Evolutionary conservation across 352 stramenopile genomes (phyloP), one percentile per base, ranked within the genome.

Genomic region (Globisporangium nunn): DNA sequence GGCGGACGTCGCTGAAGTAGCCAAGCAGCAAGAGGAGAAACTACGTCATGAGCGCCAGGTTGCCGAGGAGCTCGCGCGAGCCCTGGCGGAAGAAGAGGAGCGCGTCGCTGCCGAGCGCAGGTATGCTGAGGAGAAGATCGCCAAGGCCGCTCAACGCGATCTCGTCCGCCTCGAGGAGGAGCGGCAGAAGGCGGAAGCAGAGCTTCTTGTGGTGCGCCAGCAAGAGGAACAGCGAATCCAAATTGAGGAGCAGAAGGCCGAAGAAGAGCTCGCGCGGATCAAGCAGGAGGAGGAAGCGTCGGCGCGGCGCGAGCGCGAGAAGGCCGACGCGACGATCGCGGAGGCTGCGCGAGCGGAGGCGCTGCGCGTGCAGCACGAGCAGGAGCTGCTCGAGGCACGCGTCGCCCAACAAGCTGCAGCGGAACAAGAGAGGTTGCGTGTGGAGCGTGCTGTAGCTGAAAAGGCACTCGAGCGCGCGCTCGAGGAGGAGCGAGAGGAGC

Each of bases 51-150:
- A 64, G 31, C 59, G 59, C 15, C 18, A 46, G 28, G 15, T 57
- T 23, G 62, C 58, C 12, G 44, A 61, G 51, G 50, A 45, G 15
- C 52, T 71, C 0, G 66, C 67, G 43, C 57, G 56, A 15, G 33
- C 63, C 6, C 41, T 63, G 8, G 41, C 31, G 48, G 11, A 62
- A 2, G 59, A 72, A 52, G 48, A 55, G n/a, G 55, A 70, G 18
- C 64, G 54, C 52, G 35, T 64, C 49, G 35, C 46, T 1, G 50
- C 35, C 5, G 58, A 56, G 30, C 59, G 45, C 11, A 28, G 47
- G 46, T 37, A 30, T 4, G 52, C 54, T 0, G 61, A 80, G 66
- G 52, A 71, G 52, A 66, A 74, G 37, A 53, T 79, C 2, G 46
- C 55, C 2, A 56, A 66, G 41, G 39, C 33, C 4, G 33, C 37